Conservation (phyloP, 306 rosid species). For the Vigna trinervia region DNA sequence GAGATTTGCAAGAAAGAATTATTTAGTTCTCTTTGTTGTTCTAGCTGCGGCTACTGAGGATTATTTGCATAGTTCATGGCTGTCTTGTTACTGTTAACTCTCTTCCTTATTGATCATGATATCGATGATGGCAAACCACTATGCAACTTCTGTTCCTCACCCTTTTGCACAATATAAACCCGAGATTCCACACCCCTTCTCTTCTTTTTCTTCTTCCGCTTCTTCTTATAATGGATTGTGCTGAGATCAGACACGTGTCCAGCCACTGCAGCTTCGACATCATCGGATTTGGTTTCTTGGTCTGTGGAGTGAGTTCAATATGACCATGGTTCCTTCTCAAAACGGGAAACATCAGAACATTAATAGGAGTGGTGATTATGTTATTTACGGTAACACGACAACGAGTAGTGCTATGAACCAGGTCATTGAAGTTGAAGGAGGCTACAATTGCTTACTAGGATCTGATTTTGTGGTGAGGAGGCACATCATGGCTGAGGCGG, state of each 20-base stretch:
- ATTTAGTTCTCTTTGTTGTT: conserved; percentile 37
- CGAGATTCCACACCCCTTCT: conserved; percentile 29
- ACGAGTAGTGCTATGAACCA: conserved; percentile 58
- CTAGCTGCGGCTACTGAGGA: conserved; percentile 29
- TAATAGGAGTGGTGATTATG: conserved; percentile 35
- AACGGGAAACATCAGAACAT: conserved; percentile 43
- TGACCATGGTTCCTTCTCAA: conserved; percentile 88
- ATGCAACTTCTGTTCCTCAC: neutral
- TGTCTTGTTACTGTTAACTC: conserved; percentile 44
- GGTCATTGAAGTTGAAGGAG: conserved; percentile 43
- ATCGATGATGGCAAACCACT: conserved; percentile 52
- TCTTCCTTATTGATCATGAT: conserved; percentile 13
- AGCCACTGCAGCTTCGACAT: neutral
- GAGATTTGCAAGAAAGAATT: conserved; percentile 70
- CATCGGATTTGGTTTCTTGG: conserved; percentile 22
- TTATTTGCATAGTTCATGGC: conserved; percentile 55
- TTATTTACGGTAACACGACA: conserved; percentile 32
- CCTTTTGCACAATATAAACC: conserved; percentile 36
- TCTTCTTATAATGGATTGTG: conserved; percentile 49
- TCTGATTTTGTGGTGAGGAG: conserved; percentile 56
- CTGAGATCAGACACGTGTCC: conserved; percentile 42
- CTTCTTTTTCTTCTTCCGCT: conserved; percentile 29
- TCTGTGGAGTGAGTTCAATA: conserved; percentile 36
- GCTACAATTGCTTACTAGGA: conserved; percentile 57
- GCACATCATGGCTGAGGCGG: conserved; percentile 71